phyloP scores from a whole-genome alignment of 345 rosid genomes.

The Sisymbrium irio region DNA sequence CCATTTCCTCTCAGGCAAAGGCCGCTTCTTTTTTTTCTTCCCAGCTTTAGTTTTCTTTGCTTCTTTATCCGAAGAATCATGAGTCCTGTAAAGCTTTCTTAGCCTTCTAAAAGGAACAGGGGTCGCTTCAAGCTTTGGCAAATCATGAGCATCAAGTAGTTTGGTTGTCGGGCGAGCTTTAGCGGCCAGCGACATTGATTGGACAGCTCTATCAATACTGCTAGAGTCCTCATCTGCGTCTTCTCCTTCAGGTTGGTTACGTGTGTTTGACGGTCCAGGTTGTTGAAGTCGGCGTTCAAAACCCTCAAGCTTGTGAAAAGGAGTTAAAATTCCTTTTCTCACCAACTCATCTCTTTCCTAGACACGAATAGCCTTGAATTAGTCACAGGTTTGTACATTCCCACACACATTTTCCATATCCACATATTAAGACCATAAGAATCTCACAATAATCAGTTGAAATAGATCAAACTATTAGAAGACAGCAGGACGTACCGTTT shows the following conservation, averaged over 20 bases:
- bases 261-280: slow-evolving; percentile 47
- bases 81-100: slow-evolving; percentile 47
- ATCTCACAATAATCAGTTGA: slow-evolving; percentile 9
- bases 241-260: slow-evolving; percentile 42
- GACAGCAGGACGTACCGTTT: slow-evolving; percentile 60
- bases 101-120: slow-evolving; percentile 74
- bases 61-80: slow-evolving; percentile 46
- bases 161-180: slow-evolving; percentile 84
- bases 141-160: slow-evolving; percentile 64
- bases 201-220: slow-evolving; percentile 59
- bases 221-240: slow-evolving; percentile 40
- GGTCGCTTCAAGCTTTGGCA: slow-evolving; percentile 86
- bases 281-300: slow-evolving; percentile 84
- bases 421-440: not conserved
- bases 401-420: not conserved
- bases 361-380: slow-evolving; percentile 31
- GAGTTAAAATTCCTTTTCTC: slow-evolving; percentile 92
- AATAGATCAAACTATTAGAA: not conserved
- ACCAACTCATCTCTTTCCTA: slow-evolving; percentile 98
- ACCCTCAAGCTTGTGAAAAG: slow-evolving; percentile 89
- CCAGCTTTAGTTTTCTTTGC: slow-evolving; percentile 41
- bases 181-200: slow-evolving; percentile 61
- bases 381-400: slow-evolving; percentile 12
- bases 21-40: slow-evolving; percentile 60
- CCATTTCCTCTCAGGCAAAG: slow-evolving; percentile 89